Conservation (phyloP, 441 rosid species). For the Euphorbia corollata region DNA sequence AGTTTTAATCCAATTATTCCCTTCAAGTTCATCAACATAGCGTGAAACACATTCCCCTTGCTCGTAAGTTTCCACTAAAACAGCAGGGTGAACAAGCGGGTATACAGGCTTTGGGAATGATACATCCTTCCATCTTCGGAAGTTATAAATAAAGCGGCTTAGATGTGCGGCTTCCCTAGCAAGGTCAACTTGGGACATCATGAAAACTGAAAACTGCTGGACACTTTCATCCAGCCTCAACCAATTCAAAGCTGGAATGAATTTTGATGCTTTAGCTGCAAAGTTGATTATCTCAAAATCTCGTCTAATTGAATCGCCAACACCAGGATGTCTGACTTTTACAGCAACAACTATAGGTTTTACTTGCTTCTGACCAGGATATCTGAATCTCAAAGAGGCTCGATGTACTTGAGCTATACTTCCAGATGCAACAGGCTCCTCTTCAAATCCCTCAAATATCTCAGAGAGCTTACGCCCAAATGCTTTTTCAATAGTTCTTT, state of each 20-base stretch:
- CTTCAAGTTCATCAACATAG: conserved; percentile 76
- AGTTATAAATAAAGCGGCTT: conserved; percentile 90
- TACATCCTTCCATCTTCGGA: conserved; percentile 93
- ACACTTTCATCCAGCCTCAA: conserved; percentile 93
- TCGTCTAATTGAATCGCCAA: conserved; percentile 93
- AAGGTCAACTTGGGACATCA: conserved; percentile 99
- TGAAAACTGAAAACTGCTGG: conserved; percentile 93
- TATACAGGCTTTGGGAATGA: conserved; percentile 98
- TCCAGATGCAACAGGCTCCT: conserved; percentile 91
- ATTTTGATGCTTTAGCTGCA: conserved; percentile 62
- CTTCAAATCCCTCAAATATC: conserved; percentile 88
- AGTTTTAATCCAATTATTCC: conserved; percentile 66
- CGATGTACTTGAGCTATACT: conserved; percentile 99
- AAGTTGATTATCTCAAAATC: conserved; percentile 83
- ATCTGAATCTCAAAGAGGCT: conserved; percentile 74
- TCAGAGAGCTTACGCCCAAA: conserved; percentile 86
- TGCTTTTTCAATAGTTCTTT: conserved; percentile 77
- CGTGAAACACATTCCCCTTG: conserved; percentile 84
- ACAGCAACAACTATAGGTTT: conserved; percentile 90
- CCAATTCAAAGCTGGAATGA: conserved; percentile 87
- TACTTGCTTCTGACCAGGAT: conserved; percentile 64
- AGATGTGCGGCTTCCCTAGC: conserved; percentile 99
- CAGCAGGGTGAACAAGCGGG: conserved; percentile 99
- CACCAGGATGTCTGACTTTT: conserved; percentile 98
- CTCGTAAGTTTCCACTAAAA: conserved; percentile 95